These are phyloP conservation scores for Rhododendron kiyosumense DNA, from an alignment of 148 eudicot species.

Conservation along the genomic window DNA sequence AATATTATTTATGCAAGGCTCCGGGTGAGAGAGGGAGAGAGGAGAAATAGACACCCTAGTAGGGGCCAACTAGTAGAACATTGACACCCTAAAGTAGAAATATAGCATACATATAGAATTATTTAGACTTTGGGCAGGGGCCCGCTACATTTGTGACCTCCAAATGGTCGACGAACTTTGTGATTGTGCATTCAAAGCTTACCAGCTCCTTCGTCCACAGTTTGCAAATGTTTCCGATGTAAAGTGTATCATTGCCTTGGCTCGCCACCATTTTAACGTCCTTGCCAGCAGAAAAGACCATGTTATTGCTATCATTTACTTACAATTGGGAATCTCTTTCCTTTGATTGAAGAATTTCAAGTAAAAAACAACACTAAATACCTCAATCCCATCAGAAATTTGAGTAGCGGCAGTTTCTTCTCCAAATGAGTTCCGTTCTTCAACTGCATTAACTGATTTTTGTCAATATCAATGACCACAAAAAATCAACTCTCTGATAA, in stretches of 20 bases:
- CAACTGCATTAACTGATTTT: not conserved
- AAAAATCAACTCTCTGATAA: not conserved
- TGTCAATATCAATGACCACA: not conserved
- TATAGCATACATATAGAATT: not conserved
- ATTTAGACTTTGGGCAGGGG: not conserved
- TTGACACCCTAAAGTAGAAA: not conserved
- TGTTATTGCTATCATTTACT: conserved; percentile 3
- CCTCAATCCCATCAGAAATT: conserved; percentile 7
- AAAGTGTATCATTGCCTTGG: conserved; percentile 28
- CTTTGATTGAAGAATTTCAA: not conserved
- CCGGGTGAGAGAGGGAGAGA: not conserved
- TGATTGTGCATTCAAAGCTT: conserved; percentile 8
- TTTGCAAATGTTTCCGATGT: conserved; percentile 34
- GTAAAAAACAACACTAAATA: not conserved
- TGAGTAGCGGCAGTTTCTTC: conserved; percentile 15
- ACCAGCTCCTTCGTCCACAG: conserved; percentile 29
- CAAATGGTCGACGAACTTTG: not conserved
- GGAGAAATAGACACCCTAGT: too few species aligned
- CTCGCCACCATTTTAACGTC: conserved; percentile 21
- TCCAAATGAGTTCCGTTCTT: conserved; percentile 13
- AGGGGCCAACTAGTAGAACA: not conserved
- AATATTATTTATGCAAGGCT: not conserved
- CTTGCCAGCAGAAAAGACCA: conserved; percentile 10
- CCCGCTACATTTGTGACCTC: not conserved
- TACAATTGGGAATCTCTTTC: not conserved